Conservation (phyloP, 2,329 filamentous ascomycete species). For the Colletotrichum sublineola region DNA sequence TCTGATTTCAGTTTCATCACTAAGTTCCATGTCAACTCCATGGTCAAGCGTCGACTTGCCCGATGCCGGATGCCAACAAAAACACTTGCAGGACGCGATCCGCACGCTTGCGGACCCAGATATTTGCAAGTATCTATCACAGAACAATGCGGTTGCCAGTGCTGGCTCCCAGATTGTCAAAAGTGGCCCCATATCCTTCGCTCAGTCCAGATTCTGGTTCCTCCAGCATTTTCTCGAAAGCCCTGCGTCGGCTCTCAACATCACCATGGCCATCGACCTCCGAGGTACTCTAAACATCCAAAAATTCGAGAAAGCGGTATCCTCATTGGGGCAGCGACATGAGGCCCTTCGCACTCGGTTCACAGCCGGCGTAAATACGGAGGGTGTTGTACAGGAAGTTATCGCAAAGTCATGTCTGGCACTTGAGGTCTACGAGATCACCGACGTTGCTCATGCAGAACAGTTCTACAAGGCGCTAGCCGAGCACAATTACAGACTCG, state of each 20-base stretch:
- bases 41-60: no score
- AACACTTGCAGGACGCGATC: no score
- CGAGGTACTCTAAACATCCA: conserved; percentile 50
- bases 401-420: neutral
- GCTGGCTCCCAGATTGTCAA: neutral
- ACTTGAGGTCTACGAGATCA: neutral
- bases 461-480: neutral
- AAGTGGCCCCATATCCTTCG: conserved; percentile 50
- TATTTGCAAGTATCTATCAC: no score
- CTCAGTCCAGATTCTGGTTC: conserved; percentile 59
- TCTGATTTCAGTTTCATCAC: no score
- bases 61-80: no score
- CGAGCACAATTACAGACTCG: neutral
- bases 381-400: neutral
- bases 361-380: neutral
- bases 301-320: conserved; percentile 53
- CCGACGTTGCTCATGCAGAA: neutral
- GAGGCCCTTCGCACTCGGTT: conserved; percentile 53
- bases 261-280: conserved; percentile 50
- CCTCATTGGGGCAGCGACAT: conserved; percentile 47
- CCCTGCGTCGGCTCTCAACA: conserved; percentile 54
- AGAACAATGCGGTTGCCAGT: neutral
- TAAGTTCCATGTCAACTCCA: no score
- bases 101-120: no score
- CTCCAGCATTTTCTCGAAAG: conserved; percentile 51